A percentile compares a stretch with the other conserved stretches of the same genome.
Evolutionary conservation across 2,329 filamentous ascomycete genomes (phyloP).

Genomic region (Ascochyta fabae): DNA sequence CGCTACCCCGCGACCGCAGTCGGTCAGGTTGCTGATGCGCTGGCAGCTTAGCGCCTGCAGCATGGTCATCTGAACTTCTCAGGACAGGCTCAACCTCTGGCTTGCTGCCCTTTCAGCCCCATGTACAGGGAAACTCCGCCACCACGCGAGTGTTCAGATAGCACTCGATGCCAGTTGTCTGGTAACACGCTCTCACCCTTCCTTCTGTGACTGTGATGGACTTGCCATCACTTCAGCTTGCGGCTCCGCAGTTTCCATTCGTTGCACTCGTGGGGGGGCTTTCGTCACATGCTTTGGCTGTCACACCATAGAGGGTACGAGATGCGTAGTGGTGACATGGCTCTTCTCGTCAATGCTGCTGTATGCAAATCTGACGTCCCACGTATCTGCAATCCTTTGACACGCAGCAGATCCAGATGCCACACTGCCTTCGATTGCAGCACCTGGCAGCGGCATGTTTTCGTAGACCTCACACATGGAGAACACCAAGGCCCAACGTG

Average conservation of each 20-base stretch:
- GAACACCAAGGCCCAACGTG: neutral
- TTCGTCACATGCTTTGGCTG: constrained; percentile 32
- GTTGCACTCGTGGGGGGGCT: constrained; percentile 34
- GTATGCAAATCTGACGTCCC: constrained; percentile 24
- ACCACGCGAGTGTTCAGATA: constrained; percentile 45
- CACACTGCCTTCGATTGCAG: constrained; percentile 7
- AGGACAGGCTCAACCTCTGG: constrained; percentile 24
- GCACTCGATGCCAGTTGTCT: constrained; percentile 31
- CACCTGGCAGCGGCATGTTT: neutral
- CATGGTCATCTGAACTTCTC: constrained; percentile 45
- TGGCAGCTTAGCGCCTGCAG: constrained; percentile 48
- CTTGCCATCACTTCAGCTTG: constrained; percentile 32
- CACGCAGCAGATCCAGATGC: constrained; percentile 5
- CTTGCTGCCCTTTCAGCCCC: constrained; percentile 46
- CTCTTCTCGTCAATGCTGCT: constrained; percentile 22
- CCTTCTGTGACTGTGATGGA: constrained; percentile 37
- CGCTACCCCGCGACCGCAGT: constrained; percentile 38
- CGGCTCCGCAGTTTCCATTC: constrained; percentile 34
- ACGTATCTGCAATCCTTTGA: constrained; percentile 4
- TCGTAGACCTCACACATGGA: neutral
- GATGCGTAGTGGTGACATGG: constrained; percentile 23
- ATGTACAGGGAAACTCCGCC: constrained; percentile 42
- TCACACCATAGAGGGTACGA: constrained; percentile 22
- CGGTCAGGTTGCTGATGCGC: constrained; percentile 47
- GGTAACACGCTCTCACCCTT: constrained; percentile 45